Base-by-base conservation (phyloP, 2,329 filamentous ascomycete species). In the Trichoderma sp. region DNA sequence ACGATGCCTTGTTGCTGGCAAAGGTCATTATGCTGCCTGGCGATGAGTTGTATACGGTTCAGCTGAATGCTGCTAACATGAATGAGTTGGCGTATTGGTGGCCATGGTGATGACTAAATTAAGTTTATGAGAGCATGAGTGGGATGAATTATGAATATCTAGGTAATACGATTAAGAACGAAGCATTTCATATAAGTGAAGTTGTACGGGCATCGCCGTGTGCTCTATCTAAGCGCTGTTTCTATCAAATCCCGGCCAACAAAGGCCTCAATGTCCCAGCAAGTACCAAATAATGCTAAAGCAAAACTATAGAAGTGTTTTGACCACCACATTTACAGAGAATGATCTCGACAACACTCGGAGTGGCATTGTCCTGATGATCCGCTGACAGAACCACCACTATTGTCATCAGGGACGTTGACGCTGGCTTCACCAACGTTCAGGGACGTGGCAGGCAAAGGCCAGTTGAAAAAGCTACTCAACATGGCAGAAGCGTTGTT, bases 381-480 rank as follows among this genome's bases (percentile, higher is more conserved):
- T 18, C n/a, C n/a, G 14, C 31, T 38, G 29, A 7, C 45, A 45
- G 38, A 45, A 7, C 31, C 16, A 21, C 50, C 41, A 14, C 14
- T 38, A 29, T 12, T 63, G 27, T 31, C 38, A 2, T 3, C 12
- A n/a, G 0, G 6, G 24, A 5, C 16, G 3, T 50, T 2, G 33
- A 8, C 12, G 11, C 16, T 21, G n/a, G 45, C 18, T 29, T 71
- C 68, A 11, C 33, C 24, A 16, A 11, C 59, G 12, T 71, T 41
- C 12, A 14, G 2, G 2, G 56, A n/a, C 12, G 38, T 24, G n/a
- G 33, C 50, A 27, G 65, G 35, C 31, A 33, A 29, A 2, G 74
- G 74, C 74, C 74, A 75, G 9, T 75, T 72, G 9, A 65, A 29
- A 41, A 75, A 75, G 16, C 31, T 14, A 33, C 74, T 75, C 24